A percentile compares a stretch with the other conserved stretches of the same genome.
Conservation (phyloP, 2,329 filamentous ascomycete species). For the Neonectria ditissima region DNA sequence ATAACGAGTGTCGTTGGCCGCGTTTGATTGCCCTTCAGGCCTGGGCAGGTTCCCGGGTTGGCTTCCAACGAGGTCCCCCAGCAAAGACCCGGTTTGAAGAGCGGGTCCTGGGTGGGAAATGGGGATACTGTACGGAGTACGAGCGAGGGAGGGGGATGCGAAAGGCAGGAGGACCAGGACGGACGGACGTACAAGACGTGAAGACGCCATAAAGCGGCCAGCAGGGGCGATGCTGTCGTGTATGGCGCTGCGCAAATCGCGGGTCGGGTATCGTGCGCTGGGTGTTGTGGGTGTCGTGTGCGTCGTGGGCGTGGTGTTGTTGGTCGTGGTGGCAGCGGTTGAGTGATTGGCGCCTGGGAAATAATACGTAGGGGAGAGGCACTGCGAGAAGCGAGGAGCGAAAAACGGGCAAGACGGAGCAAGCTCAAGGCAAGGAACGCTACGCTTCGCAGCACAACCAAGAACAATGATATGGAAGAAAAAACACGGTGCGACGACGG, state of each 20-base stretch:
- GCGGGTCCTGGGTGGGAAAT: constrained; percentile 20
- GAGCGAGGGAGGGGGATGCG: constrained; percentile 18
- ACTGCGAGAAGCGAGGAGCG: background rate
- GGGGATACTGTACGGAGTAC: too few species aligned
- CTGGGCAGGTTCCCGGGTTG: constrained; percentile 4
- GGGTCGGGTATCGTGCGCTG: constrained; percentile 1
- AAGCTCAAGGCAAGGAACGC: background rate
- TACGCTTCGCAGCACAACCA: constrained; percentile 1
- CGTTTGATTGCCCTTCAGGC: constrained; percentile 24
- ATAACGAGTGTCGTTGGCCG: background rate
- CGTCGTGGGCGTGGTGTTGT: constrained; percentile 4
- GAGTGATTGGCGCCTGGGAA: constrained; percentile 5
- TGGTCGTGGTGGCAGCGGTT: background rate
- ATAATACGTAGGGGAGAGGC: background rate
- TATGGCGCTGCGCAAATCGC: constrained; percentile 6
- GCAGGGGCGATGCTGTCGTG: constrained; percentile 7
- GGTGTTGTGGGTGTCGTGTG: constrained; percentile 10
- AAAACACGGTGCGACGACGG: background rate
- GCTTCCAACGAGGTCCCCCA: constrained; percentile 24
- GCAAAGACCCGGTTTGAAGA: constrained; percentile 8
- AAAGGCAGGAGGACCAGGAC: constrained; percentile 5
- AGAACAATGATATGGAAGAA: background rate
- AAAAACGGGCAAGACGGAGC: constrained; percentile 4
- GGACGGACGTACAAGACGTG: constrained; percentile 24
- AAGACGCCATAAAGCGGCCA: constrained; percentile 27